Percentiles rank a stretch among this genome's conserved stretches.
These are phyloP conservation scores for Aquilaria sinensis DNA, from an alignment of 345 rosid species.

Conservation along the genomic window DNA sequence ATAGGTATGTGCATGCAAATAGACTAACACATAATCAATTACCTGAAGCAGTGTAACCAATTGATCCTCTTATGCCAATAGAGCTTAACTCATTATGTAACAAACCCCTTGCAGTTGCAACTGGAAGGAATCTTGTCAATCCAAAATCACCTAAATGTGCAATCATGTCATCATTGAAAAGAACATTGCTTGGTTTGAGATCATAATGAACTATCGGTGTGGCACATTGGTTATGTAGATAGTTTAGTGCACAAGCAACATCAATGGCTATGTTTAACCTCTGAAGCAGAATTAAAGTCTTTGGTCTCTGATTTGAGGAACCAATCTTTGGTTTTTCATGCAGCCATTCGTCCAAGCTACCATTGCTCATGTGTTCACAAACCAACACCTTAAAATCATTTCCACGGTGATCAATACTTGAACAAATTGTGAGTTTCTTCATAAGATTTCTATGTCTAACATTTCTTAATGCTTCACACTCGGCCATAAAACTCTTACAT, in stretches of 20 bases:
- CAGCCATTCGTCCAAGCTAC: background rate
- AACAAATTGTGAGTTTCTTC: conserved; percentile 26
- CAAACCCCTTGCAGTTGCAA: background rate
- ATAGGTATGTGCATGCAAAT: background rate
- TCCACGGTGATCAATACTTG: conserved; percentile 6
- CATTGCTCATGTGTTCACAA: background rate
- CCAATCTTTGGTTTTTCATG: background rate
- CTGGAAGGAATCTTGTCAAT: conserved; percentile 1
- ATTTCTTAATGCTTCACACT: conserved; percentile 28
- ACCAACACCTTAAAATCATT: background rate
- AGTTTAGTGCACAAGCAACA: conserved; percentile 13
- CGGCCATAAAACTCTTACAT: conserved; percentile 31
- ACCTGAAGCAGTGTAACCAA: conserved; percentile 5
- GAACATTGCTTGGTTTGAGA: conserved; percentile 22
- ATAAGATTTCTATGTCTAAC: conserved; percentile 34
- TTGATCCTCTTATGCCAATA: background rate
- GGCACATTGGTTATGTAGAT: conserved; percentile 14
- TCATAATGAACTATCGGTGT: conserved; percentile 17
- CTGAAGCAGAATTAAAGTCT: conserved; percentile 7
- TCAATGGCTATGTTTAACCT: conserved; percentile 16
- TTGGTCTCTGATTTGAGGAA: conserved; percentile 2
- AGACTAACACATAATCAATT: background rate
- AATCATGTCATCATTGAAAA: conserved; percentile 14
- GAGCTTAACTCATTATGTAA: background rate
- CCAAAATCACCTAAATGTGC: conserved; percentile 22